phyloP scores from a whole-genome alignment of 2,329 filamentous ascomycete species.

The Aspergillus pseudoglaucus region DNA sequence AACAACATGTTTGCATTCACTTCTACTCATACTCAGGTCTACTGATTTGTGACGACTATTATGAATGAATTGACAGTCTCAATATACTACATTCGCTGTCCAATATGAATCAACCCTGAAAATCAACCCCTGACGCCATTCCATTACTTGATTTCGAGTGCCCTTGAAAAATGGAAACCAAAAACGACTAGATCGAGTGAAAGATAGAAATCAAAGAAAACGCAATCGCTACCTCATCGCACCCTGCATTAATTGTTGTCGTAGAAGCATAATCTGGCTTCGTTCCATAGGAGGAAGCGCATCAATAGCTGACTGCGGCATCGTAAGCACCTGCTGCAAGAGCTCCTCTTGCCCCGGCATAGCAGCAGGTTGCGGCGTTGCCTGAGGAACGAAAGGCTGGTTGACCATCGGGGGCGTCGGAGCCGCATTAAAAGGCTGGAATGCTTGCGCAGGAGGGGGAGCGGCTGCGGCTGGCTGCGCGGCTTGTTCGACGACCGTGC shows the following conservation, averaged over 20 bases:
- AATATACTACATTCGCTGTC: constrained; percentile 5
- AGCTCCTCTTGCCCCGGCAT: constrained; percentile 62
- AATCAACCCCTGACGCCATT: constrained; percentile 1
- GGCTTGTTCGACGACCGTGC: constrained; percentile 66
- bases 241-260: constrained; percentile 54
- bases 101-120: neutral
- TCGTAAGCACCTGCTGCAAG: constrained; percentile 71
- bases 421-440: constrained; percentile 30
- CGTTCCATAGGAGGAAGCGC: constrained; percentile 68
- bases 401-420: constrained; percentile 46
- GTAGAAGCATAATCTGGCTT: constrained; percentile 70
- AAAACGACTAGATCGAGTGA: neutral
- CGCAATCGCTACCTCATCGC: constrained; percentile 25
- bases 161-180: neutral
- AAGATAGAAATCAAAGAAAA: constrained; percentile 2
- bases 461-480: constrained; percentile 36
- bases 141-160: neutral
- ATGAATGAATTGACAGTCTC: neutral
- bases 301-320: constrained; percentile 75
- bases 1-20: neutral
- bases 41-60: neutral
- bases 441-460: constrained; percentile 33
- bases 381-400: constrained; percentile 39
- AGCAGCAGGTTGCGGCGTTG: constrained; percentile 34
- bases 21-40: neutral